Evolutionary conservation across 2,329 filamentous ascomycete species (phyloP).

Genomic region (Talaromyces sp.): DNA sequence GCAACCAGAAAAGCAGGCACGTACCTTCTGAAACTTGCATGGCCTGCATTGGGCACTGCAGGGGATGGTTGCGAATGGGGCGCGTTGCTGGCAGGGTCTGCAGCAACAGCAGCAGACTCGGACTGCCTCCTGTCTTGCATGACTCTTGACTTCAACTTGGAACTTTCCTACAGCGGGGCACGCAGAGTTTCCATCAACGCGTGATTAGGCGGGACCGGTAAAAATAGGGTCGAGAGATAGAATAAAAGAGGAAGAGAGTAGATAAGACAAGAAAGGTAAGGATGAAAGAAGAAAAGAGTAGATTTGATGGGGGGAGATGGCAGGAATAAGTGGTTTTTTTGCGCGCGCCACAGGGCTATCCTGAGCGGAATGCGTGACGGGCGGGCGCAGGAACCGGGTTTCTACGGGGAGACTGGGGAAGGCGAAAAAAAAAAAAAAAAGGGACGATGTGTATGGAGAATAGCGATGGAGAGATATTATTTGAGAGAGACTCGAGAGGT

Average conservation of each 20-base stretch:
- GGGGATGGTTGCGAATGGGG: slow-evolving; percentile 3
- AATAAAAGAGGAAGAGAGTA: neutral
- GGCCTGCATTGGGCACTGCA: slow-evolving; percentile 10
- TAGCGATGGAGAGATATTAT: neutral
- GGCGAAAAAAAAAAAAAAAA: neutral
- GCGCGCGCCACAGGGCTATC: neutral
- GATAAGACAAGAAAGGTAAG: neutral
- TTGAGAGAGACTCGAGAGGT: neutral
- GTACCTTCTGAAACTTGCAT: slow-evolving; percentile 15
- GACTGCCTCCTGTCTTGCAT: neutral
- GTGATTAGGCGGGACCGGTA: neutral
- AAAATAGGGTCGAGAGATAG: neutral
- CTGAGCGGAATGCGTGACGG: neutral
- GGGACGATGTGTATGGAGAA: neutral
- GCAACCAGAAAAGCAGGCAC: slow-evolving; percentile 1
- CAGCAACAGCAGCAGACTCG: neutral
- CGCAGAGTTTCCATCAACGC: neutral
- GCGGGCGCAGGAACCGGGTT: neutral
- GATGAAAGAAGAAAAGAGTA: neutral
- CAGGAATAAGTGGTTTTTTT: neutral
- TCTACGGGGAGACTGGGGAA: neutral
- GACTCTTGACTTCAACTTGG: neutral
- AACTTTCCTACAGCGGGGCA: neutral
- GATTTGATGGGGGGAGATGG: neutral
- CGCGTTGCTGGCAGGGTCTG: neutral